These are phyloP conservation scores for Hibiscus tridactylites DNA, from an alignment of 345 rosid genomes.

Conservation along the genomic window DNA sequence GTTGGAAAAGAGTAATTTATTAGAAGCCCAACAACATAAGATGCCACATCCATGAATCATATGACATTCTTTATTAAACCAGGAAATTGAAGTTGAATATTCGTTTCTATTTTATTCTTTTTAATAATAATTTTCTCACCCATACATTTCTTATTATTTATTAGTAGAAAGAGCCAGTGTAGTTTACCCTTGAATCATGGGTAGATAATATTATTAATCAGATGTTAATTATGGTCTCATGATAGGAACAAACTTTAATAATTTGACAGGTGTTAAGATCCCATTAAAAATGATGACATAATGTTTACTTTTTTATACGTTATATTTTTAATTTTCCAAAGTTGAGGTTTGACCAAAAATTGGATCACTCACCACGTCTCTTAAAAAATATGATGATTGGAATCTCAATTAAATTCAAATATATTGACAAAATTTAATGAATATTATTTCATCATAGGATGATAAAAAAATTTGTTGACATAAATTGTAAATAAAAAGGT, in stretches of 20 bases:
- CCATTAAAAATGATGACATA: not conserved
- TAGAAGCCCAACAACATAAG: not conserved
- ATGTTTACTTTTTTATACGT: not conserved
- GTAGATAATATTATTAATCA: not conserved
- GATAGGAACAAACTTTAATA: too few species aligned
- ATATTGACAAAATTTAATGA: too few species aligned
- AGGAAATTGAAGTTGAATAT: not conserved
- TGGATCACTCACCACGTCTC: not conserved
- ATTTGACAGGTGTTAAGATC: too few species aligned
- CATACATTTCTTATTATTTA: too few species aligned
- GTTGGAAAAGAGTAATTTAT: not conserved
- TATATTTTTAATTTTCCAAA: not conserved
- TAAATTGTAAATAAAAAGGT: too few species aligned
- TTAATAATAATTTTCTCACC: too few species aligned
- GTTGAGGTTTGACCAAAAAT: not conserved
- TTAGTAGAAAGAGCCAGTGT: not conserved
- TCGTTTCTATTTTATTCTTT: too few species aligned
- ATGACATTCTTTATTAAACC: too few species aligned
- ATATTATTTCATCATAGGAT: too few species aligned
- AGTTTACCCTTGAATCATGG: not conserved
- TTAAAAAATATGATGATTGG: not conserved
- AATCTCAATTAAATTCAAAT: too few species aligned
- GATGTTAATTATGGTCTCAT: not conserved
- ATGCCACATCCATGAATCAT: not conserved
- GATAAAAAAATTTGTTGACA: too few species aligned